These are phyloP conservation scores for Crucihimalaya himalaica DNA, from an alignment of 345 rosid genomes.

Conservation along the genomic window DNA sequence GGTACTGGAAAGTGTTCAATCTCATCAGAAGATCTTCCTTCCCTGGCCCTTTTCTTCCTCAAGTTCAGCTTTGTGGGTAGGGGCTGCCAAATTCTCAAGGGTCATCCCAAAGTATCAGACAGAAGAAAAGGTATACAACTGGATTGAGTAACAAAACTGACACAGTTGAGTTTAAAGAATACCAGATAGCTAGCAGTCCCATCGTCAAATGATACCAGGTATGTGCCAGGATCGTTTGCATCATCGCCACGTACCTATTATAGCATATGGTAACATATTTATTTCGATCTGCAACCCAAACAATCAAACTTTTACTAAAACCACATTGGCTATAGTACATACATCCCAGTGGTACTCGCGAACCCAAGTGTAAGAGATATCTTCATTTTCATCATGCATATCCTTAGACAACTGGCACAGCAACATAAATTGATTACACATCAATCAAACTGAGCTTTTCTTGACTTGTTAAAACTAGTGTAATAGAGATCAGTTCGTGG, in stretches of 20 bases:
- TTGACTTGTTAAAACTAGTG: constrained; percentile 3
- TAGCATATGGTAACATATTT: constrained; percentile 20
- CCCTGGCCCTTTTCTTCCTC: constrained; percentile 82
- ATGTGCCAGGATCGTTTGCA: constrained; percentile 70
- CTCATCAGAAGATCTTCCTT: constrained; percentile 84
- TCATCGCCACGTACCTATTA: constrained; percentile 70
- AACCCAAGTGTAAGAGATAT: constrained; percentile 80
- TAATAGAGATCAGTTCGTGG: constrained; percentile 18
- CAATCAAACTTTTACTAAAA: constrained; percentile 12
- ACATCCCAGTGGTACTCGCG: constrained; percentile 97
- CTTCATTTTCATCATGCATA: constrained; percentile 74
- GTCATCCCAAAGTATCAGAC: constrained; percentile 19
- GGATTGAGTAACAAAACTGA: constrained; percentile 18
- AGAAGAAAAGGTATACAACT: constrained; percentile 14
- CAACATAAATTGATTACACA: constrained; percentile 12
- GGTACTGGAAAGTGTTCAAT: constrained; percentile 87
- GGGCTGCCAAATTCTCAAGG: constrained; percentile 59
- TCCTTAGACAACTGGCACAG: constrained; percentile 75
- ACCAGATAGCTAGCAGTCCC: constrained; percentile 83
- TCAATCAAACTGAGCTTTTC: constrained; percentile 14
- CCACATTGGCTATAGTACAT: constrained; percentile 42
- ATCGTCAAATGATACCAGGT: constrained; percentile 80
- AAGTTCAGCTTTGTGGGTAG: constrained; percentile 82
- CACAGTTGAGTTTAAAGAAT: constrained; percentile 15
- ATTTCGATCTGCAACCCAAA: constrained; percentile 2